Base-by-base conservation (phyloP, 495 filamentous ascomycete species). In the Penicillium macrosclerotiorum region DNA sequence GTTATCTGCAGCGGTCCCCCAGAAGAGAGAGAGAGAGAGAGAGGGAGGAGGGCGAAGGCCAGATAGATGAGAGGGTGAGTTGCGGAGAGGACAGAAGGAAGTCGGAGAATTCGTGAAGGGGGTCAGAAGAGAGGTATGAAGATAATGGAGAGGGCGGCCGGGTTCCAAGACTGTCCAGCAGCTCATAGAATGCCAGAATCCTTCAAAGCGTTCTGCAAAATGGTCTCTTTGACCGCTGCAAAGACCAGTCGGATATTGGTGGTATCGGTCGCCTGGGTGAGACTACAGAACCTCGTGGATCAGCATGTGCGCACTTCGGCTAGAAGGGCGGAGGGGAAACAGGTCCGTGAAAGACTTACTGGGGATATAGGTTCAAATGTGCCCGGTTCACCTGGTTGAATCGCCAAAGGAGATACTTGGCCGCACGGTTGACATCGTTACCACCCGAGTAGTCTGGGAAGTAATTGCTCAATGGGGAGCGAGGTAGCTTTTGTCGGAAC, bases 381-480 rank as follows among this genome's bases (percentile, higher is more conserved):
- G 91, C 93, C 44, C 93, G 78, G 61, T 98, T 98, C 54, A 97
- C 93, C 65, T 98, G 93, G 62, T 96, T 96, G 64, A 98, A 98
- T 59, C 94, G 80, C 93, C 94, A 97, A 12, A 98, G 77, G 20
- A 98, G 77, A 64, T 97, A 98, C 67, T 98, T 98, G 30, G 93
- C 91, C 8, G 93, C 93, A 59, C 95, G 86, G 64, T 96, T 96
- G 54, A 96, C 90, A 67, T 98, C 93, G 66, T 93, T 93, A 16
- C 93, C 93, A 14, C 93, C 93, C 11, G 90, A 93, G 61, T 98
- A 98, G 66, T 98, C 93, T 0, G 93, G 93, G 63, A 98, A 98
- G 65, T 96, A 97, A 60, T 88, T 94, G 49, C 82, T 85, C 37
- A 98, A 69, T 0, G 94, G 90, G 31, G 89, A 94, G 49, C 90